phyloP scores from a whole-genome alignment of 2,329 filamentous ascomycete genomes.

The Polytolypa hystricis region DNA sequence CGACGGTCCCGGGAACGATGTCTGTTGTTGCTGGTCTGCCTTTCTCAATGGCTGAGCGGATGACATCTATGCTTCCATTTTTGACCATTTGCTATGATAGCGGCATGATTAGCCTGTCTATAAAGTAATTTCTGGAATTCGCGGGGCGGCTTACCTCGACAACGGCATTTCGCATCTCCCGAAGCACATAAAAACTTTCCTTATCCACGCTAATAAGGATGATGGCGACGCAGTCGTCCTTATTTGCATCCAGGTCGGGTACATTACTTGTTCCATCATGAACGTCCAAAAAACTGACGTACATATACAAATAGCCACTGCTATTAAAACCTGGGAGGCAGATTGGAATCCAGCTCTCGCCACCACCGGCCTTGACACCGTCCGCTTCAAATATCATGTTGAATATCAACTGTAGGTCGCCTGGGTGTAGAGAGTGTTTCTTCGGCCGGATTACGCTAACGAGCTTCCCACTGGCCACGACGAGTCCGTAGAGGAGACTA shows the following conservation, averaged over 20 bases:
- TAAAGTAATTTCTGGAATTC: conserved; percentile 11
- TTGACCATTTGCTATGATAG: conserved; percentile 58
- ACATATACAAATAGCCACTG: conserved; percentile 95
- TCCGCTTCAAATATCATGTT: conserved; percentile 98
- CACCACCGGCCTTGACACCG: conserved; percentile 79
- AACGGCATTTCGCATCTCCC: conserved; percentile 55
- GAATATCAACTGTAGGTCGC: conserved; percentile 91
- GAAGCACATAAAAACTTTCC: conserved; percentile 84
- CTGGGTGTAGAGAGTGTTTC: conserved; percentile 88
- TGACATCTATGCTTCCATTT: conserved; percentile 63
- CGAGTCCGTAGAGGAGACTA: conserved; percentile 78
- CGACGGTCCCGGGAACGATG: conserved; percentile 65
- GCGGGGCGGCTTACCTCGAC: conserved; percentile 37
- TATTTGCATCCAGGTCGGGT: conserved; percentile 29
- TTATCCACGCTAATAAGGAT: conserved; percentile 87
- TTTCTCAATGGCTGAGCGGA: conserved; percentile 57
- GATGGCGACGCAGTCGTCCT: conserved; percentile 70
- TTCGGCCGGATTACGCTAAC: conserved; percentile 92
- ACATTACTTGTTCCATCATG: conserved; percentile 32
- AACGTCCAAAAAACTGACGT: conserved; percentile 83
- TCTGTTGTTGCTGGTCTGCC: conserved; percentile 64
- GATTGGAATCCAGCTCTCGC: conserved; percentile 94
- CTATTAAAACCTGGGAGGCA: conserved; percentile 97
- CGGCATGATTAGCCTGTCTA: conserved; percentile 1
- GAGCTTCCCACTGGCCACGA: conserved; percentile 83